Base-by-base conservation (phyloP, 2,329 filamentous ascomycete genomes). In the Camillea tinctor region DNA sequence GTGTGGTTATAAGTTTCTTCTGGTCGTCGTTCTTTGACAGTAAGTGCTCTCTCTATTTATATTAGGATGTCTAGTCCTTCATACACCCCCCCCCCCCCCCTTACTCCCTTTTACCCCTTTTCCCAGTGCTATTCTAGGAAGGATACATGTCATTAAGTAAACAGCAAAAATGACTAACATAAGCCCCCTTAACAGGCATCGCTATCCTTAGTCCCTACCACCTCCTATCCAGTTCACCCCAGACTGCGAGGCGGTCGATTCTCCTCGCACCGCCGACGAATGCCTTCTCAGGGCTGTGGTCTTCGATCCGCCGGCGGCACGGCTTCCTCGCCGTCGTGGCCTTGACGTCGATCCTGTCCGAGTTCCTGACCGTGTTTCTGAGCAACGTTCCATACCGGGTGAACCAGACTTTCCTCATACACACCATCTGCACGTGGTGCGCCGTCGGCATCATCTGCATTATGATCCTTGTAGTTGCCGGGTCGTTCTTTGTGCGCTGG, bases 21-120 rank as follows among this genome's bases (percentile, higher is more conserved):
- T 79, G 76, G 77, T 70, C 68, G 2, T 68, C 69, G 1, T 74
- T 79, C 57, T 74, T 77, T 51, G 62, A 68, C 52, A 72, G 76
- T 77, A 67, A 67, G 70, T 61, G 40, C 19, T 36, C 24, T 15
- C 21, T n/a, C 36, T 22, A 17, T 9, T 11, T 11, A 17, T 23
- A 11, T 22, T 21, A n/a, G 51, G n/a, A n/a, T n/a, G n/a, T n/a
- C n/a, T n/a, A n/a, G n/a, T n/a, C n/a, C n/a, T n/a, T n/a, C n/a
- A n/a, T n/a, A n/a, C n/a, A n/a, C 36, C 23, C 17, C 26, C 13
- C 13, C 13, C 24, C 24, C 24, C 24, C 24, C 24, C 24, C 4
- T 26, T 26, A 26, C 8, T 8, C 24, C 24, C 24, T 8, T 26
- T 26, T 26, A 26, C 24, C 24, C 24, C 24, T 26, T 26, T 26